phyloP scores from a whole-genome alignment of 148 eudicot genomes.

The Hydrangea macrophylla region DNA sequence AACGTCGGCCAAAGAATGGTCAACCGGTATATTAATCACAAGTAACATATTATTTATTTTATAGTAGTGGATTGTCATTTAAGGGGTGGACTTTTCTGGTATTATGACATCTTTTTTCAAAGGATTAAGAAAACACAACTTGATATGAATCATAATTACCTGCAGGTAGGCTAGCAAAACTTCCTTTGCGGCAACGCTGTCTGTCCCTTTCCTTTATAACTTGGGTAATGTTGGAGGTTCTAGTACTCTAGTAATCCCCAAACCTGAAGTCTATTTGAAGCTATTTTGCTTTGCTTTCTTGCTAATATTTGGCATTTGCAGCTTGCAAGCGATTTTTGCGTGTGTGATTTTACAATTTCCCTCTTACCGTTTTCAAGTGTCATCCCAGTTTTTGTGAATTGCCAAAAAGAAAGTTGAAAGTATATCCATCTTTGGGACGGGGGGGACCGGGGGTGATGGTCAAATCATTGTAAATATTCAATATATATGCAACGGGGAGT shows the following conservation, averaged over 20 bases:
- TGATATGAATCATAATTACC: background rate
- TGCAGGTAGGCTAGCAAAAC: background rate
- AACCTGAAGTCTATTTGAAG: background rate
- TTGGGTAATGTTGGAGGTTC: background rate
- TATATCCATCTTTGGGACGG: too few relatives aligned
- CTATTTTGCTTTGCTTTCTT: background rate
- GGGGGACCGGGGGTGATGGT: too few relatives aligned
- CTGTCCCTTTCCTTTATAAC: background rate
- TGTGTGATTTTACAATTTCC: background rate
- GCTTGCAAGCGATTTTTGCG: constrained; percentile 4
- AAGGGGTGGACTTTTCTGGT: background rate
- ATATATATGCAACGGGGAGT: background rate
- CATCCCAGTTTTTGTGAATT: background rate
- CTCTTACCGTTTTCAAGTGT: background rate
- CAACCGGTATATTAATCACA: background rate
- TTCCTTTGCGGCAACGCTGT: background rate
- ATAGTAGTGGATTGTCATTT: too few relatives aligned
- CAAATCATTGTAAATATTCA: too few relatives aligned
- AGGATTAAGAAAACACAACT: background rate
- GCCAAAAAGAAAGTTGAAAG: background rate
- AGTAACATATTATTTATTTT: too few relatives aligned
- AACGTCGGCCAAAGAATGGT: background rate
- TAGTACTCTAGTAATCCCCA: background rate
- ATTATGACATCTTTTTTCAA: background rate
- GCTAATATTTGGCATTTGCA: too few relatives aligned